A percentile compares a stretch with the other conserved stretches of the same genome.
These are phyloP conservation scores for Grosmannia penicillata DNA, from an alignment of 2,329 filamentous ascomycete species.

Conservation along the genomic window DNA sequence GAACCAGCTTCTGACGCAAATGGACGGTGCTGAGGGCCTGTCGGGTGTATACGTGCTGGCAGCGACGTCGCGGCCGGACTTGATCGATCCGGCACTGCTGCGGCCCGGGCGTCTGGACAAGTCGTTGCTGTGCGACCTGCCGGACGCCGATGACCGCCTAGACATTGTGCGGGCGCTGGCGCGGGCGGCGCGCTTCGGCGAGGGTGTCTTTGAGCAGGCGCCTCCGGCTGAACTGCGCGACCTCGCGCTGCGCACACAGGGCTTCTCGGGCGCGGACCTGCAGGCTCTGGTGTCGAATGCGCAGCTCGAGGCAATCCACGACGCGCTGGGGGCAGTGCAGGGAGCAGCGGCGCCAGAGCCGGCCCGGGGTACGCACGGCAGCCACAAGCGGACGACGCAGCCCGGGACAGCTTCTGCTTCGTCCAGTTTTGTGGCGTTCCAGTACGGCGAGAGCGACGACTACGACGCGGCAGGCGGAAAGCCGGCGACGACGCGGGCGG, in stretches of 20 bases:
- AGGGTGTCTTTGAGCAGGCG: constrained; percentile 36
- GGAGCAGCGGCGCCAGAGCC: not conserved
- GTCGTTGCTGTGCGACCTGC: constrained; percentile 81
- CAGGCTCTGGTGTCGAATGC: constrained; percentile 94
- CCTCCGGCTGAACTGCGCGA: constrained; percentile 40
- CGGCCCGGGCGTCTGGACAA: constrained; percentile 90
- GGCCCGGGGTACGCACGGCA: not conserved
- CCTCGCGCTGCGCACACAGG: constrained; percentile 66
- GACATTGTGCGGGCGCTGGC: constrained; percentile 83
- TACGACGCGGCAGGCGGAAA: constrained; percentile 20
- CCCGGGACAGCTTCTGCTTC: constrained; percentile 11
- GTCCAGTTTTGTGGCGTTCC: constrained; percentile 66
- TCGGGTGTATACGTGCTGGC: constrained; percentile 93
- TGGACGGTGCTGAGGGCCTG: constrained; percentile 94
- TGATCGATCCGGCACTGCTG: constrained; percentile 88
- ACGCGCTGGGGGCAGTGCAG: constrained; percentile 53
- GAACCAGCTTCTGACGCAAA: constrained; percentile 94
- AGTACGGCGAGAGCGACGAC: constrained; percentile 52
- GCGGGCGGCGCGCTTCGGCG: constrained; percentile 59
- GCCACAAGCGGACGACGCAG: not conserved
- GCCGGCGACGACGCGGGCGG: constrained; percentile 28
- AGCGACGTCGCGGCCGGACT: constrained; percentile 80
- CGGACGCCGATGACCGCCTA: constrained; percentile 60
- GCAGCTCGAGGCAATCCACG: constrained; percentile 92
- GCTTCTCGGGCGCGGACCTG: constrained; percentile 86